phyloP scores from a whole-genome alignment of 345 rosid species.

The Hypericum perforatum region DNA sequence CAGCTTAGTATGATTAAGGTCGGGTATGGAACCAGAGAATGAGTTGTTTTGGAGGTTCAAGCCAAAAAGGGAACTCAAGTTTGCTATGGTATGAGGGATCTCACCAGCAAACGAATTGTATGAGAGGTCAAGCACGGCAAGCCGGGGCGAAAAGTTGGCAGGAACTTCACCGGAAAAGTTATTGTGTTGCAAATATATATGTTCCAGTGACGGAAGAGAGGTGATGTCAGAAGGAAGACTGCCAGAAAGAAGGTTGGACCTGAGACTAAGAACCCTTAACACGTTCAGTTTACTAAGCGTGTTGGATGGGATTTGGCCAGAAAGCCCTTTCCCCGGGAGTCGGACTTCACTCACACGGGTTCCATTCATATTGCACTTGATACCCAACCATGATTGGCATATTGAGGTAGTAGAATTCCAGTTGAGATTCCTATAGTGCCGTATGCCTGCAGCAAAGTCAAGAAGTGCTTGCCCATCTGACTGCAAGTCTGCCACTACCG shows the following conservation, averaged over 20 bases:
- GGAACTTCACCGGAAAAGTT: slow-evolving; percentile 20
- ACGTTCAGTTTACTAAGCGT: slow-evolving; percentile 27
- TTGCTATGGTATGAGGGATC: slow-evolving; percentile 6
- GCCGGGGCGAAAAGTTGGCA: not conserved
- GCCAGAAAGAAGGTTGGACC: slow-evolving; percentile 19
- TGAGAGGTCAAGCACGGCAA: slow-evolving; percentile 4
- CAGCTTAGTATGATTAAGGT: slow-evolving; percentile 3
- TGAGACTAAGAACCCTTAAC: slow-evolving; percentile 21
- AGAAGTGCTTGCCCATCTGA: slow-evolving; percentile 75
- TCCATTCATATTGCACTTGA: slow-evolving; percentile 45
- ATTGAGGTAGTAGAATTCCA: slow-evolving; percentile 46
- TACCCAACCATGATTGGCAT: slow-evolving; percentile 72
- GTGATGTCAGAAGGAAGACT: slow-evolving; percentile 23
- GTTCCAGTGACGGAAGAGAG: slow-evolving; percentile 21
- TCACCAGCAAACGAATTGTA: slow-evolving; percentile 2
- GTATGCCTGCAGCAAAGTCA: slow-evolving; percentile 53
- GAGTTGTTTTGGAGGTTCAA: slow-evolving; percentile 7
- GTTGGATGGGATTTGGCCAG: slow-evolving; percentile 22
- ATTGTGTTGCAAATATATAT: slow-evolving; percentile 23
- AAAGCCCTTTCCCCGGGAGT: slow-evolving; percentile 46
- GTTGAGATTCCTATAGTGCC: slow-evolving; percentile 66
- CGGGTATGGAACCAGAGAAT: slow-evolving; percentile 4
- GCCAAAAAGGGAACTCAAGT: slow-evolving; percentile 2
- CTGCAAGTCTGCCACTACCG: slow-evolving; percentile 32
- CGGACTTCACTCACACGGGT: slow-evolving; percentile 58